A percentile compares a stretch with the other conserved stretches of the same genome.
These are phyloP conservation scores for Alternaria sp. DNA, from an alignment of 2,329 filamentous ascomycete genomes.

Conservation along the genomic window DNA sequence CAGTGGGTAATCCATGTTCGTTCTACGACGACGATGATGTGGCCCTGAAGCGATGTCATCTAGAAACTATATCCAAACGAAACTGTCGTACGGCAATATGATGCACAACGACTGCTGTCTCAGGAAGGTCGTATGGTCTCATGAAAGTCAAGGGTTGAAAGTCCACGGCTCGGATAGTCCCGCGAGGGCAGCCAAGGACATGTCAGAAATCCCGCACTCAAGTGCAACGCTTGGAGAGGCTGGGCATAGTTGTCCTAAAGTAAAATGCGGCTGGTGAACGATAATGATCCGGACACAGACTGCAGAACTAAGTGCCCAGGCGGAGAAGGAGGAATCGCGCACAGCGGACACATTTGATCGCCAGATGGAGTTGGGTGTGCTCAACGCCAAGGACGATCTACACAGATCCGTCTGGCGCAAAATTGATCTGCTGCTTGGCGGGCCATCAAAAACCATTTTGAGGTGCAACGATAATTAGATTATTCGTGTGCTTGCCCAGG, in stretches of 20 bases:
- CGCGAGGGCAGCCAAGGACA: slow-evolving; percentile 2
- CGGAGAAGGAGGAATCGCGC: slow-evolving; percentile 7
- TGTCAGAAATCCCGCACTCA: slow-evolving; percentile 11
- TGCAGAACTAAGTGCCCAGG: slow-evolving; percentile 20
- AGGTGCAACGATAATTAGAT: slow-evolving; percentile 11
- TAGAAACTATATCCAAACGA: background rate
- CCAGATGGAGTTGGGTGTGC: slow-evolving; percentile 11
- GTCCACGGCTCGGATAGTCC: slow-evolving; percentile 4
- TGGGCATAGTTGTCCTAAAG: slow-evolving; percentile 8
- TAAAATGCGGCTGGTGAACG: background rate
- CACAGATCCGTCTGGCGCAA: slow-evolving; percentile 17
- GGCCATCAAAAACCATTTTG: slow-evolving; percentile 8
- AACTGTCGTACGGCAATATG: background rate
- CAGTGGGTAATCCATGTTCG: background rate
- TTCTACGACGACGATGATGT: background rate
- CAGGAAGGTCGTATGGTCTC: background rate
- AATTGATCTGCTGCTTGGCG: slow-evolving; percentile 20
- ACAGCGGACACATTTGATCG: slow-evolving; percentile 15
- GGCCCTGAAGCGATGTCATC: background rate
- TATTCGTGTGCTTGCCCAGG: slow-evolving; percentile 14
- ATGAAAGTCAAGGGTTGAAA: background rate
- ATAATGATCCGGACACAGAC: slow-evolving; percentile 9
- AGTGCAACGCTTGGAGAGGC: slow-evolving; percentile 12
- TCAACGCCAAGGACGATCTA: slow-evolving; percentile 28
- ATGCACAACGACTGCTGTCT: background rate